These are phyloP conservation scores for Dioscorea zingiberensis DNA, from an alignment of 106 monocot genomes.

Conservation along the genomic window DNA sequence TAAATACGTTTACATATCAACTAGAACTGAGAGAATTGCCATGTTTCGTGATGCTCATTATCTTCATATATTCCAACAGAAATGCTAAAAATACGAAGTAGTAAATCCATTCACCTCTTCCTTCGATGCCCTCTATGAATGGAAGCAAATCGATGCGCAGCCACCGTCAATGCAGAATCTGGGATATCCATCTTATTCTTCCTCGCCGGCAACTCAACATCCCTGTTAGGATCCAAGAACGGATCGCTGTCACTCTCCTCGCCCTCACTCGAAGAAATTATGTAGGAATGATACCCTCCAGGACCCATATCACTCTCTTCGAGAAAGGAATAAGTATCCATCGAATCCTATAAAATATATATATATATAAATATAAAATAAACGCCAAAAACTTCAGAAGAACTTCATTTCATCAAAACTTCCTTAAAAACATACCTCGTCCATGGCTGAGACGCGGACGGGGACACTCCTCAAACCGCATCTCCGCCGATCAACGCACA, in stretches of 20 bases:
- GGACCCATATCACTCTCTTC: slow-evolving; percentile 12
- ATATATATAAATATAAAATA: neutral
- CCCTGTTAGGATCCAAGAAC: slow-evolving; percentile 7
- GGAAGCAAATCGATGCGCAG: slow-evolving; percentile 23
- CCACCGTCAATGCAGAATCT: slow-evolving; percentile 19
- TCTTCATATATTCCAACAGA: neutral
- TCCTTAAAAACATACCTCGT: neutral
- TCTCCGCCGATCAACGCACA: neutral
- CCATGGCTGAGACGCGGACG: neutral
- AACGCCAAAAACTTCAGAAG: too few relatives aligned
- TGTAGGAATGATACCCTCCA: slow-evolving; percentile 5
- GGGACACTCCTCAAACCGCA: neutral
- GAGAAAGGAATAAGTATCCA: neutral
- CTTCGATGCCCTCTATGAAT: slow-evolving; percentile 6
- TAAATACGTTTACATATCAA: neutral
- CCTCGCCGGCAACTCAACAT: slow-evolving; percentile 20
- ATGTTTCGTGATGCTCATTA: neutral
- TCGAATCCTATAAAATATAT: slow-evolving; percentile 17
- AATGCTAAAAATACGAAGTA: neutral
- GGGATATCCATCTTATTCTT: slow-evolving; percentile 11
- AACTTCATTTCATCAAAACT: too few relatives aligned
- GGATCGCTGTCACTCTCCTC: slow-evolving; percentile 42
- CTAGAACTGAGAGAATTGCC: neutral
- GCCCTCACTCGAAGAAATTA: slow-evolving; percentile 30
- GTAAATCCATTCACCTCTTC: slow-evolving; percentile 15